phyloP scores from a whole-genome alignment of 1,284 basidiomycete genomes.

The Pseudozyma thailandica region DNA sequence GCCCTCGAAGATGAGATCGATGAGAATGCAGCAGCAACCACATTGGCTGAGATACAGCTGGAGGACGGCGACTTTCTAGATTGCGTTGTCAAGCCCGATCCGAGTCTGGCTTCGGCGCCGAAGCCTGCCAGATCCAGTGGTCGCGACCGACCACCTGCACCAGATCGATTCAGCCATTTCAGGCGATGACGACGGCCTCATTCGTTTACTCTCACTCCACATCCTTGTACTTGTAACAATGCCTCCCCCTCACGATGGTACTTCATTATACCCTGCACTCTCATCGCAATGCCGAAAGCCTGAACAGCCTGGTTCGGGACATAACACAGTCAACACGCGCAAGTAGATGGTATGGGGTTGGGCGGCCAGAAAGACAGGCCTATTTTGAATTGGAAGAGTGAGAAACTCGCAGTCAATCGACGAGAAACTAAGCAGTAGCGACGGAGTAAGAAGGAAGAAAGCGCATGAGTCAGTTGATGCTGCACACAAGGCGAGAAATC shows the following conservation, averaged over 20 bases:
- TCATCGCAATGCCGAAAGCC: not conserved
- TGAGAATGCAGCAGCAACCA: slow-evolving; percentile 34
- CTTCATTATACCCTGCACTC: slow-evolving; percentile 4
- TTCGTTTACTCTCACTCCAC: not conserved
- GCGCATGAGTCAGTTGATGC: slow-evolving; percentile 16
- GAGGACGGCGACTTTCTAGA: slow-evolving; percentile 43
- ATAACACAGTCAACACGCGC: not conserved
- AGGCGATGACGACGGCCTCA: slow-evolving; percentile 7
- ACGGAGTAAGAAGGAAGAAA: slow-evolving; percentile 1
- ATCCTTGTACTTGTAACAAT: slow-evolving; percentile 3
- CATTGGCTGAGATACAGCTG: slow-evolving; percentile 38
- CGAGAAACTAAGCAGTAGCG: slow-evolving; percentile 19
- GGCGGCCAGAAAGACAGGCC: slow-evolving; percentile 13
- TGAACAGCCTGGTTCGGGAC: too few relatives aligned
- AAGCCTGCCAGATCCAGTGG: slow-evolving; percentile 13
- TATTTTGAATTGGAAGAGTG: slow-evolving; percentile 26
- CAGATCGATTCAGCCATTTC: slow-evolving; percentile 15
- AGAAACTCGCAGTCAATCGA: slow-evolving; percentile 20
- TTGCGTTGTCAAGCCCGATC: slow-evolving; percentile 48
- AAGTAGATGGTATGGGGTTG: slow-evolving; percentile 3
- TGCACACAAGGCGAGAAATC: not conserved
- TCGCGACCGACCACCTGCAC: slow-evolving; percentile 13
- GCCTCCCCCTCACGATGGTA: not conserved
- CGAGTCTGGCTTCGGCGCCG: slow-evolving; percentile 18
- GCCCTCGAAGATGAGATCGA: slow-evolving; percentile 29